Evolutionary conservation across 768 basidiomycete species (phyloP).

Genomic region (Hygrocybe coccinea): DNA sequence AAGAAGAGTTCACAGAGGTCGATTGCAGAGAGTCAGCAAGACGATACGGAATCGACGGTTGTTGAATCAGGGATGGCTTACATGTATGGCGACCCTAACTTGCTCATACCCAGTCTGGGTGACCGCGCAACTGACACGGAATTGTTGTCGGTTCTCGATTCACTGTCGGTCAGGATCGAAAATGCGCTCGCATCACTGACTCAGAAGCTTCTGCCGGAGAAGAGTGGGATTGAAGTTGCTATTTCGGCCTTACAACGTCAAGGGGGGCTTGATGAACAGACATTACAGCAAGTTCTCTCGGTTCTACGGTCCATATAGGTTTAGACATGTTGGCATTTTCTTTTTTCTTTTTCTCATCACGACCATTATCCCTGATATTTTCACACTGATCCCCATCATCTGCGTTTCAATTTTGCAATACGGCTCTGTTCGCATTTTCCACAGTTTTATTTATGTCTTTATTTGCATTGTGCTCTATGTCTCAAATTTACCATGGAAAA

Average conservation of each 20-base stretch:
- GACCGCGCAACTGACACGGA: slow-evolving; percentile 71
- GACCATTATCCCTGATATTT: background rate
- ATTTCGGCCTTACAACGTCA: slow-evolving; percentile 35
- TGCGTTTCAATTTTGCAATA: background rate
- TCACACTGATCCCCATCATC: background rate
- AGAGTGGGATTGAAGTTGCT: slow-evolving; percentile 26
- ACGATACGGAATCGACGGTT: slow-evolving; percentile 27
- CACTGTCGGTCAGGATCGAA: slow-evolving; percentile 67
- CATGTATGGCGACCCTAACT: slow-evolving; percentile 55
- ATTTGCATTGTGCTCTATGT: background rate
- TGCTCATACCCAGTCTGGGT: slow-evolving; percentile 63
- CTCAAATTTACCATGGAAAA: too few species aligned
- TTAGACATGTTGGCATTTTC: background rate
- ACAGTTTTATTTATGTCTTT: background rate
- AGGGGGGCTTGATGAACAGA: slow-evolving; percentile 42
- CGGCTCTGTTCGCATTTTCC: background rate
- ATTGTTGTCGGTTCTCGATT: slow-evolving; percentile 70
- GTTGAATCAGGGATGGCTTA: slow-evolving; percentile 26
- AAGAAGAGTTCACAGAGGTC: slow-evolving; percentile 40
- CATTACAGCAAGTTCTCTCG: slow-evolving; percentile 40
- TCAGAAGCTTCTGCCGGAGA: slow-evolving; percentile 22
- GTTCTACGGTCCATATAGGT: slow-evolving; percentile 18
- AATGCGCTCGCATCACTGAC: slow-evolving; percentile 51
- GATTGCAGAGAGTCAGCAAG: slow-evolving; percentile 12
- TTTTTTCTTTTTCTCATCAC: background rate